These are phyloP conservation scores for Lagerstroemia speciosa DNA, from an alignment of 345 rosid genomes.

Conservation along the genomic window DNA sequence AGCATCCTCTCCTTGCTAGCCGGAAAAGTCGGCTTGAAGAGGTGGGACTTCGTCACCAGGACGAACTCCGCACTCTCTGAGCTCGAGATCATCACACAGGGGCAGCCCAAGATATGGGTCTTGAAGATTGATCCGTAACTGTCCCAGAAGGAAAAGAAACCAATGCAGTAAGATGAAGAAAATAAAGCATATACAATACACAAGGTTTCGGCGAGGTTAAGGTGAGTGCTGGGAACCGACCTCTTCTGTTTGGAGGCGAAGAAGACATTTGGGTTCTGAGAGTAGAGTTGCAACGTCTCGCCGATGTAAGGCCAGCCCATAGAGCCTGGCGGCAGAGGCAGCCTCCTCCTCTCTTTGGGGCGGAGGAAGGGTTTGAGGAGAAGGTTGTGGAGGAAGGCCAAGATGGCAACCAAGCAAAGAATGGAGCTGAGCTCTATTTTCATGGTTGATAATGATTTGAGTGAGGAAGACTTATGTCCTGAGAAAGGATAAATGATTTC, in stretches of 20 bases:
- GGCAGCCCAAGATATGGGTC: slow-evolving; percentile 74
- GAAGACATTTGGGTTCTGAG: slow-evolving; percentile 82
- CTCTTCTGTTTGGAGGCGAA: slow-evolving; percentile 56
- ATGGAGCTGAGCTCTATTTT: slow-evolving; percentile 1
- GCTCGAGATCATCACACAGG: slow-evolving; percentile 82
- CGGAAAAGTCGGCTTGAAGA: slow-evolving; percentile 86
- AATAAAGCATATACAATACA: too few relatives aligned
- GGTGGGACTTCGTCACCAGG: slow-evolving; percentile 50
- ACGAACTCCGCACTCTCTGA: slow-evolving; percentile 81
- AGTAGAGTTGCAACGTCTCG: slow-evolving; percentile 79
- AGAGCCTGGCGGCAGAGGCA: slow-evolving; percentile 82
- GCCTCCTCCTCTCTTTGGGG: slow-evolving; percentile 7
- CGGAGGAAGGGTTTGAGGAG: slow-evolving; percentile 17
- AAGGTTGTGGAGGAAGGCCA: slow-evolving; percentile 19
- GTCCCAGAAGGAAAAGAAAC: not conserved
- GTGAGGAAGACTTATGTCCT: not conserved
- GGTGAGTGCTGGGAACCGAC: slow-evolving; percentile 7
- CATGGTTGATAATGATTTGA: not conserved
- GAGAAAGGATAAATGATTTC: not conserved
- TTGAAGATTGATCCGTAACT: slow-evolving; percentile 79
- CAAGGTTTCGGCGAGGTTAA: not conserved
- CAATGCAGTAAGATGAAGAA: not conserved
- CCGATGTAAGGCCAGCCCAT: slow-evolving; percentile 84
- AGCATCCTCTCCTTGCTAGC: slow-evolving; percentile 86
- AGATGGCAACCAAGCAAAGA: not conserved